Base-by-base conservation (phyloP, 2,329 filamentous ascomycete genomes). In the Beauveria caledonica region DNA sequence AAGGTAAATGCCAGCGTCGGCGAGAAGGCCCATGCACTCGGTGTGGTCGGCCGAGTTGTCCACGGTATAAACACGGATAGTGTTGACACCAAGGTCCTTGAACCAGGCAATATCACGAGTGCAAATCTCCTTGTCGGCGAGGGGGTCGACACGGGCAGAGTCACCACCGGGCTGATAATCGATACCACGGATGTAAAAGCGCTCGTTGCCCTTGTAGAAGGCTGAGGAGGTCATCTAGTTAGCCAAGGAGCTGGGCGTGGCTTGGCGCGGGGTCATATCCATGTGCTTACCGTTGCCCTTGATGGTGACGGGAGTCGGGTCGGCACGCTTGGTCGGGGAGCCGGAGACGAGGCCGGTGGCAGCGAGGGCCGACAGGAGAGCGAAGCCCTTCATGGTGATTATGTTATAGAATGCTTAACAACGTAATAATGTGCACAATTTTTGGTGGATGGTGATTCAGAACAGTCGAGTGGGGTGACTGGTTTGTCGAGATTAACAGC, bases 31-130 rank as follows among this genome's bases (percentile, higher is more conserved):
- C 92, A 97, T 97, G 80, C 92, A 97, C 64, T 85, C 82, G 68
- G 92, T 86, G 77, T 97, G 92, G 73, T 87, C 76, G 67, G 80
- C 77, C 55, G 86, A 86, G 82, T 96, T 96, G 80, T 97, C 92
- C 66, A 95, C 86, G 17, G 88, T 91, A 82, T 96, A 97, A 63
- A 96, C 89, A 74, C 92, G 92, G 71, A 97, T 81, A 27, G 91
- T 92, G 80, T 97, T 97, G 76, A 96, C 79, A 53, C 92, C 91
- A 55, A 97, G 81, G 66, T 91, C 83, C 78, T 90, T 84, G 85
- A 96, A 96, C 72, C 90, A 80, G 56, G 77, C 76, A 67, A 96
- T 88, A 70, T 96, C 91, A 65, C 92, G 88, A 73, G 84, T 81
- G 83, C 92, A 96, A 69, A 80, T 76, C 3, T 74, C 74, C 25